Conservation (phyloP, 257 asterid species). For the Jasminum sambac region DNA sequence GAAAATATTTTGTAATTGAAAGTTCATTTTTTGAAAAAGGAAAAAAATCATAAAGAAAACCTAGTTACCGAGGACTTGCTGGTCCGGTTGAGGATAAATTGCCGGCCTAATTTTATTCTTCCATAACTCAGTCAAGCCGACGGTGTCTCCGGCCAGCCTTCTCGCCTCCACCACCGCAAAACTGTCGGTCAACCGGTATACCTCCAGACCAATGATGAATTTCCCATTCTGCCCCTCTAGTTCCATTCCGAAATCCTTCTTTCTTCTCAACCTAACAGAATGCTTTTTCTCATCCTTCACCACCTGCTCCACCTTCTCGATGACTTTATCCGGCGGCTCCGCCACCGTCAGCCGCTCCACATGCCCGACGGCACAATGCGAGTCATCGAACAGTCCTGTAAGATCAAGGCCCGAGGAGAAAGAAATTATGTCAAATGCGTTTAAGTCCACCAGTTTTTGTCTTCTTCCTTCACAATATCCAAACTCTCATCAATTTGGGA, state of each 20-base stretch:
- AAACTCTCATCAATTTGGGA: constrained; percentile 7
- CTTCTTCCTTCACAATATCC: constrained; percentile 38
- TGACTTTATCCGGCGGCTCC: constrained; percentile 52
- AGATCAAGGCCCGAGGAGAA: constrained; percentile 77
- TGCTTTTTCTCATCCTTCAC: constrained; percentile 46
- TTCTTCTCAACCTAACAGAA: constrained; percentile 35
- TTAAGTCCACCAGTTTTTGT: constrained; percentile 36
- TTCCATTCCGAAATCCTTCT: constrained; percentile 56
- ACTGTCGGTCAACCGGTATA: constrained; percentile 49
- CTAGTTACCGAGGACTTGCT: constrained; percentile 24
- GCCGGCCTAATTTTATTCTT: constrained; percentile 51
- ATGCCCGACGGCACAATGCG: constrained; percentile 32
- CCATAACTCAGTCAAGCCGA: constrained; percentile 44
- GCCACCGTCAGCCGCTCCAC: constrained; percentile 56
- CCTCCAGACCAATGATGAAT: constrained; percentile 44
- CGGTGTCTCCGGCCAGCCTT: constrained; percentile 49
- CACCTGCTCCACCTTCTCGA: constrained; percentile 52
- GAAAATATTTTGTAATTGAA: neutral
- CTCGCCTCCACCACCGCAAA: constrained; percentile 66
- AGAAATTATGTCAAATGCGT: constrained; percentile 80
- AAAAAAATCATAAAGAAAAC: constrained; percentile 20
- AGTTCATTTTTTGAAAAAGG: neutral
- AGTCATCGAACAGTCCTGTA: constrained; percentile 53
- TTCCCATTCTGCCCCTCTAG: constrained; percentile 64
- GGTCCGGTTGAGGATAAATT: constrained; percentile 33